Evolutionary conservation across 306 rosid genomes (phyloP), one percentile per base, ranked within the genome.

Genomic region (Dalbergia cultrata): DNA sequence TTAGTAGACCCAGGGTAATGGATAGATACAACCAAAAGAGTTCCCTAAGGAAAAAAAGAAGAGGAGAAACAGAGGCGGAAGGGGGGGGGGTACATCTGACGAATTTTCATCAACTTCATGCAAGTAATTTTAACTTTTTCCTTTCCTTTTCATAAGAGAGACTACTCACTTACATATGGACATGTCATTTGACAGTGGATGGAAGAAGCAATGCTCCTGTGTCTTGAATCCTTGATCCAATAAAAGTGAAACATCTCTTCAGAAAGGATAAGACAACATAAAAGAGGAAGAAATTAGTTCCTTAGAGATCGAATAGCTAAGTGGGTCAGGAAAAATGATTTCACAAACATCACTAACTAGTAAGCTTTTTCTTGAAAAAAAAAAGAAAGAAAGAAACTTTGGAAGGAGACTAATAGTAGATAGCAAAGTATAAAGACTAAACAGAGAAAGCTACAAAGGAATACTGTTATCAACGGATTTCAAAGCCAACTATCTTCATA

Each of bases 121-220:
- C 19, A 78, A 65, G 43, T 52, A 66, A 50, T 19, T 45, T 2
- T 54, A 6, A 66, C 50, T 59, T 78, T 78, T 12, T 10, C 18
- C 47, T 53, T 39, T 35, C 44, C 58, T 56, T 33, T 33, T 37
- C 60, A 68, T 47, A 37, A 21, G 72, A 50, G 16, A 81, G 70
- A 50, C 52, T 49, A 74, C 82, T 82, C 77, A 84, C 99, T 92
- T 86, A 96, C 98, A 86, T 79, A 96, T 89, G 64, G 99, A 88
- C 84, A 86, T 78, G 79, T 96, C 99, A 86, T 96, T 93, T 12
- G 98, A 90, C 70, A 96, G 53, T 47, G 99, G 99, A 75, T 96
- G 99, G 88, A 96, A 96, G 89, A 92, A 90, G 83, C 98, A 93
- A 58, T 52, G 80, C 69, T 85, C 82, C 80, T 89, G 92, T 43